These are phyloP conservation scores for Phyllosticta citribraziliensis DNA, from an alignment of 2,329 filamentous ascomycete species.

Conservation along the genomic window DNA sequence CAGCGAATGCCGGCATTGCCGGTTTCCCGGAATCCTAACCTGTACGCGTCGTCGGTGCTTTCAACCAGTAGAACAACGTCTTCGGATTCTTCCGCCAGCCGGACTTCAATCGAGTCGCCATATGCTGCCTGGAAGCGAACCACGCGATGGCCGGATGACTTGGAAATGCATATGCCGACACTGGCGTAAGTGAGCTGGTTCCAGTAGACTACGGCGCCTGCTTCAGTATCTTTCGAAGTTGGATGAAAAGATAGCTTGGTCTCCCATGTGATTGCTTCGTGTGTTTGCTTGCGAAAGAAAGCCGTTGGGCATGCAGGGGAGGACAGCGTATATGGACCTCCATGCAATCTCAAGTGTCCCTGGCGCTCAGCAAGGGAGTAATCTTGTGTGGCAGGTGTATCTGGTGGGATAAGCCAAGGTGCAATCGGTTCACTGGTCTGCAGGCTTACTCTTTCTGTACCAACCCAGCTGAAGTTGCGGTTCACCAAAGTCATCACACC, in stretches of 20 bases:
- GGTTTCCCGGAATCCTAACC: slow-evolving; percentile 19
- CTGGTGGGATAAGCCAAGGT: slow-evolving; percentile 16
- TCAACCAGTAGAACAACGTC: slow-evolving; percentile 21
- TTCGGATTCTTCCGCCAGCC: slow-evolving; percentile 8
- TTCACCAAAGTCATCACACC: slow-evolving; percentile 31
- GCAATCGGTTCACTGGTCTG: neutral
- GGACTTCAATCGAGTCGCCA: slow-evolving; percentile 13
- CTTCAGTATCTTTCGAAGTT: slow-evolving; percentile 35
- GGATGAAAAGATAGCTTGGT: slow-evolving; percentile 40
- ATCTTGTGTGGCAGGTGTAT: slow-evolving; percentile 39
- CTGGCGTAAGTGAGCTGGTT: slow-evolving; percentile 39
- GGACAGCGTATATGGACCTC: slow-evolving; percentile 43
- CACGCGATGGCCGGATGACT: slow-evolving; percentile 12
- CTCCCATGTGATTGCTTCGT: slow-evolving; percentile 34
- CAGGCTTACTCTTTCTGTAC: slow-evolving; percentile 28
- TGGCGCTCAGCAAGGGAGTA: slow-evolving; percentile 39
- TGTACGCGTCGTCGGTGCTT: slow-evolving; percentile 21
- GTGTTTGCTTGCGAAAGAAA: slow-evolving; percentile 45
- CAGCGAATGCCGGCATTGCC: slow-evolving; percentile 14
- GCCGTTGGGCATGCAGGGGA: slow-evolving; percentile 43
- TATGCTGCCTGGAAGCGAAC: slow-evolving; percentile 19
- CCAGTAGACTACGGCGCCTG: slow-evolving; percentile 46
- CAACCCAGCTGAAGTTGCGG: slow-evolving; percentile 26
- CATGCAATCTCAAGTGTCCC: slow-evolving; percentile 39
- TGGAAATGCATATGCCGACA: slow-evolving; percentile 28